These are phyloP conservation scores for Vitellaria paradoxa DNA, from an alignment of 179 eudicot species.

Conservation along the genomic window DNA sequence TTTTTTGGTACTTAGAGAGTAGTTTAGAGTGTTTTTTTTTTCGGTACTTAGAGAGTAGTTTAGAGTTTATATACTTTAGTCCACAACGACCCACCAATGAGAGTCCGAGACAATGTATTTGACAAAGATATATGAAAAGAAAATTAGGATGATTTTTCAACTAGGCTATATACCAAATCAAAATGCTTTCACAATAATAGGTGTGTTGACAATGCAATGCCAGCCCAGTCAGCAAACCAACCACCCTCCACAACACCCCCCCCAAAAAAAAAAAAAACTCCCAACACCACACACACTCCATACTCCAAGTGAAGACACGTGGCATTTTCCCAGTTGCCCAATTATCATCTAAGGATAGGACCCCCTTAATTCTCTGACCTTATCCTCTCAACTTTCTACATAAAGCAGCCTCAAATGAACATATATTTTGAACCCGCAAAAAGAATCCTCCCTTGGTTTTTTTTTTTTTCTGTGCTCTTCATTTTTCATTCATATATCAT, in stretches of 20 bases:
- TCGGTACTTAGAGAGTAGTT: no score
- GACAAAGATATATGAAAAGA: no score
- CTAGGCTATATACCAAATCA: no score
- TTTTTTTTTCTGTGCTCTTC: background rate
- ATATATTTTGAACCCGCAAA: background rate
- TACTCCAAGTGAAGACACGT: constrained; percentile 17
- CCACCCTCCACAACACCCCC: no score
- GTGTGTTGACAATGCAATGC: background rate
- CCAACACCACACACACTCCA: no score
- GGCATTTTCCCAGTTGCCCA: constrained; percentile 23
- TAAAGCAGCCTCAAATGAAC: constrained; percentile 3
- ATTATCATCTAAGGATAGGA: constrained; percentile 10
- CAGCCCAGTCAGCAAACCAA: background rate
- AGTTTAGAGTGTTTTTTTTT: no score
- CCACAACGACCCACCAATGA: background rate
- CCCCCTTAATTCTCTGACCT: background rate
- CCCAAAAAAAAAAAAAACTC: no score
- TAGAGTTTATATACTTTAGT: background rate
- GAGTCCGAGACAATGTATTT: no score
- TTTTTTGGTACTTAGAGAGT: no score
- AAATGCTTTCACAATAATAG: no score
- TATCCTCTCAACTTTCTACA: constrained; percentile 16
- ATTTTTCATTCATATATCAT: background rate
- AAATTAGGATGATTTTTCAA: background rate
- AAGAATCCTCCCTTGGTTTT: background rate